phyloP scores from a whole-genome alignment of 2,329 filamentous ascomycete genomes.

The Parastagonospora avenae region DNA sequence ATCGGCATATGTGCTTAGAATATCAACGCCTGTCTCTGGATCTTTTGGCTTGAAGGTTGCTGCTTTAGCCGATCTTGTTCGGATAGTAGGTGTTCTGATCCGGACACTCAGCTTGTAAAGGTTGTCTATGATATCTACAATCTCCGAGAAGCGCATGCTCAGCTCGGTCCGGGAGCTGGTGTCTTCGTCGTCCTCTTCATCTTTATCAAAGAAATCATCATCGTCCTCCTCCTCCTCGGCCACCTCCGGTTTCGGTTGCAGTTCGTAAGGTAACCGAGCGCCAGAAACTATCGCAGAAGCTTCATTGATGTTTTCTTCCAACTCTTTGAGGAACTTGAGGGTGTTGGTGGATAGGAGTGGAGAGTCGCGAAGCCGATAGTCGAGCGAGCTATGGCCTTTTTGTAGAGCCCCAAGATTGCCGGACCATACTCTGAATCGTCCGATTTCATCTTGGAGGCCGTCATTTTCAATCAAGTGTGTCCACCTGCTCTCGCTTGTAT shows the following conservation, averaged over 20 bases:
- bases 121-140: conserved; percentile 46
- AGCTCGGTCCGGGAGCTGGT: conserved; percentile 34
- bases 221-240: conserved; percentile 25
- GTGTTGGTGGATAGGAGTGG: conserved; percentile 40
- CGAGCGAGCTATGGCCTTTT: conserved; percentile 44
- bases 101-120: conserved; percentile 46
- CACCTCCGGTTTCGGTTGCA: conserved; percentile 23
- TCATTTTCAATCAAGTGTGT: conserved; percentile 28
- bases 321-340: conserved; percentile 41
- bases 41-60: conserved; percentile 42
- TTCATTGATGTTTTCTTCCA: conserved; percentile 36
- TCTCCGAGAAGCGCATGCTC: conserved; percentile 41
- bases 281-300: conserved; percentile 35
- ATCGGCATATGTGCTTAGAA: conserved; percentile 37
- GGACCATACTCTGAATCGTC: conserved; percentile 45
- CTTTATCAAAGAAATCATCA: conserved; percentile 33
- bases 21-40: conserved; percentile 42
- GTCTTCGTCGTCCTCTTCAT: conserved; percentile 33
- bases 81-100: conserved; percentile 42
- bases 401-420: conserved; percentile 44
- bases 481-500: conserved; percentile 14
- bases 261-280: conserved; percentile 40
- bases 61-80: conserved; percentile 42
- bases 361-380: conserved; percentile 45
- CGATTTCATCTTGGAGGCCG: conserved; percentile 43